Conservation (phyloP, 2,329 filamentous ascomycete species). For the Colletotrichum sp. region DNA sequence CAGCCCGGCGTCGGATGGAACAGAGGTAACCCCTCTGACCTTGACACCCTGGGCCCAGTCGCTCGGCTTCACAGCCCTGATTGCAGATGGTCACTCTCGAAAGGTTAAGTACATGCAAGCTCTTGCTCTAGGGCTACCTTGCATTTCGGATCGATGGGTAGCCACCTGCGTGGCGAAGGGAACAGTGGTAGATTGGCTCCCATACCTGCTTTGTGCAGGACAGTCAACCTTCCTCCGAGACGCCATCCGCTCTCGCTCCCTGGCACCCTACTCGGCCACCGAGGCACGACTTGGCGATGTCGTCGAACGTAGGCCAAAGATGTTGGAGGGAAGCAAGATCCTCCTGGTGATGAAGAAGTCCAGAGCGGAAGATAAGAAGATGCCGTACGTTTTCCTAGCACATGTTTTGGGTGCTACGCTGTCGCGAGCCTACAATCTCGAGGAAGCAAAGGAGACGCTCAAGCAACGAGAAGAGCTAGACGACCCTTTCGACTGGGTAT, state of each 20-base stretch:
- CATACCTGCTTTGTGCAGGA: conserved; percentile 86
- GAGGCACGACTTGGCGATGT: conserved; percentile 62
- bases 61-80: conserved; percentile 81
- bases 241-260: conserved; percentile 75
- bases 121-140: conserved; percentile 86
- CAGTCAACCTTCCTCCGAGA: conserved; percentile 78
- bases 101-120: conserved; percentile 95
- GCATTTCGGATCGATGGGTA: conserved; percentile 83
- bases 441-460: conserved; percentile 68
- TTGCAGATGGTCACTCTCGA: conserved; percentile 85
- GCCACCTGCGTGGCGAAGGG: conserved; percentile 70
- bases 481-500: conserved; percentile 75
- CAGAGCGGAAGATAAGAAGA: conserved; percentile 67
- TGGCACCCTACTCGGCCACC: conserved; percentile 65
- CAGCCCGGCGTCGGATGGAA: conserved; percentile 32
- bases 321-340: conserved; percentile 70
- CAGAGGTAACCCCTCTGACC: conserved; percentile 43
- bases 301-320: conserved; percentile 62
- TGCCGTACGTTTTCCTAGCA: conserved; percentile 80
- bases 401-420: conserved; percentile 79
- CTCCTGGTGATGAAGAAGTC: conserved; percentile 74
- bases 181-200: conserved; percentile 73
- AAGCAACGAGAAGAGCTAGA: conserved; percentile 52
- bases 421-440: conserved; percentile 67
- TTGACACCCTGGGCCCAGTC: conserved; percentile 58